These are phyloP conservation scores for Pichia sp. DNA, from an alignment of 1,139 yeast genomes.

Conservation along the genomic window DNA sequence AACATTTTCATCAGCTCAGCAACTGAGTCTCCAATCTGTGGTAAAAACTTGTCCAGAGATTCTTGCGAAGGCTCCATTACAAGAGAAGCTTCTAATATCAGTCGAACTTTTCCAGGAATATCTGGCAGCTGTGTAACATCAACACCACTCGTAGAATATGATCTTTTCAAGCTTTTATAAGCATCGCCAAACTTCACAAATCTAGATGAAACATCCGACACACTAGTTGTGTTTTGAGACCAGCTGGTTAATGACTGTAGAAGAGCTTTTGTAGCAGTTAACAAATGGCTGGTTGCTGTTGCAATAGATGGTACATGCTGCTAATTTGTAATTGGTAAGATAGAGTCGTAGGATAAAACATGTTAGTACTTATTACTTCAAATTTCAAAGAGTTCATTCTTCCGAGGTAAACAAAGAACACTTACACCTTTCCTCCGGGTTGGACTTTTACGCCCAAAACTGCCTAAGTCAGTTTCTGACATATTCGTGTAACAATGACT, in stretches of 20 bases:
- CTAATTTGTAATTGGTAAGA: neutral
- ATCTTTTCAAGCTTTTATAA: slow-evolving; percentile 79
- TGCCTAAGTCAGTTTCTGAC: slow-evolving; percentile 12
- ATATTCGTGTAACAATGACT: neutral
- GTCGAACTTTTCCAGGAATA: slow-evolving; percentile 68
- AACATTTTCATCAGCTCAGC: slow-evolving; percentile 75
- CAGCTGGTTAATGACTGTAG: slow-evolving; percentile 83
- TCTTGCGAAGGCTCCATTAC: slow-evolving; percentile 84
- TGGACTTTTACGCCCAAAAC: slow-evolving; percentile 12
- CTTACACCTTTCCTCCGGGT: slow-evolving; percentile 19
- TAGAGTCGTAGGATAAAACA: too few relatives aligned
- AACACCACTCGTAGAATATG: slow-evolving; percentile 64
- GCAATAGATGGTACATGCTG: slow-evolving; percentile 24
- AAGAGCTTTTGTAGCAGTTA: slow-evolving; percentile 85
- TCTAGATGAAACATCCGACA: slow-evolving; percentile 82
- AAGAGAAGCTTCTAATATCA: slow-evolving; percentile 79
- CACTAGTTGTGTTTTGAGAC: slow-evolving; percentile 79
- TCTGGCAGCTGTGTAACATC: slow-evolving; percentile 71
- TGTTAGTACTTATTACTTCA: neutral
- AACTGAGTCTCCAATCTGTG: slow-evolving; percentile 81
- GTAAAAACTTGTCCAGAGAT: slow-evolving; percentile 74
- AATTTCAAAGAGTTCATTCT: too few relatives aligned
- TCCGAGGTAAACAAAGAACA: neutral
- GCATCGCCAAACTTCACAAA: slow-evolving; percentile 93
- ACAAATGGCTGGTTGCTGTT: slow-evolving; percentile 38